A percentile compares a stretch with the other conserved stretches of the same genome.
These are phyloP conservation scores for Colletotrichum chlorophyti DNA, from an alignment of 2,329 filamentous ascomycete genomes.

Conservation along the genomic window DNA sequence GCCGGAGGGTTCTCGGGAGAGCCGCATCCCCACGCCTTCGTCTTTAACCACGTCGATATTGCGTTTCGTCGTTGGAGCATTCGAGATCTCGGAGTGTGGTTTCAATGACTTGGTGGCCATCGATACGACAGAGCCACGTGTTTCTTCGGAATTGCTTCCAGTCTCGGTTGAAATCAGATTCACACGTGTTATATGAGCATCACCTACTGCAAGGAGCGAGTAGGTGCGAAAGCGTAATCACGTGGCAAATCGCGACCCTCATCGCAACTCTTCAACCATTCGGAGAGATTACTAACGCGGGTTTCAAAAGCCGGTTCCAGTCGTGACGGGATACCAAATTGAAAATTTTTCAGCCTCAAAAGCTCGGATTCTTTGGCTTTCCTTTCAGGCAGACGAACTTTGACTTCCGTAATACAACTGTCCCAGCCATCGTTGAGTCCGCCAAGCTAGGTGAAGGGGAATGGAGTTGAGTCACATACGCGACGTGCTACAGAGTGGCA, in stretches of 20 bases:
- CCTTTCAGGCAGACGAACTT: too few species aligned
- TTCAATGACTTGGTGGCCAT: background rate
- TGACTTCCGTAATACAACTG: too few species aligned
- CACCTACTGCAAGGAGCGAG: background rate
- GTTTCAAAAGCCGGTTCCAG: background rate
- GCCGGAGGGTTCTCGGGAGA: conserved; percentile 21
- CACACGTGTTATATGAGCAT: background rate
- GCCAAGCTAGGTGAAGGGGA: too few species aligned
- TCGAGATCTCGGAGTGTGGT: background rate
- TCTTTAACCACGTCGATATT: background rate
- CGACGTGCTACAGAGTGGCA: too few species aligned
- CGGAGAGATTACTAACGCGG: background rate
- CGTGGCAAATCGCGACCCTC: background rate
- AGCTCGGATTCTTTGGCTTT: background rate
- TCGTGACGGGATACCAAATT: background rate
- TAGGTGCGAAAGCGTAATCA: background rate
- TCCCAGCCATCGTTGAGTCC: too few species aligned
- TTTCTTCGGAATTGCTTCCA: background rate
- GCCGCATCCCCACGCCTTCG: background rate
- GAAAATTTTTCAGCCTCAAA: background rate
- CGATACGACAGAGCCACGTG: conserved; percentile 1
- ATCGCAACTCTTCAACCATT: background rate
- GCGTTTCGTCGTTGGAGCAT: background rate
- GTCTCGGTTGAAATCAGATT: background rate
- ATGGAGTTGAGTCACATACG: too few species aligned